These are phyloP conservation scores for Aspergillus felis DNA, from an alignment of 2,329 filamentous ascomycete species.

Conservation along the genomic window DNA sequence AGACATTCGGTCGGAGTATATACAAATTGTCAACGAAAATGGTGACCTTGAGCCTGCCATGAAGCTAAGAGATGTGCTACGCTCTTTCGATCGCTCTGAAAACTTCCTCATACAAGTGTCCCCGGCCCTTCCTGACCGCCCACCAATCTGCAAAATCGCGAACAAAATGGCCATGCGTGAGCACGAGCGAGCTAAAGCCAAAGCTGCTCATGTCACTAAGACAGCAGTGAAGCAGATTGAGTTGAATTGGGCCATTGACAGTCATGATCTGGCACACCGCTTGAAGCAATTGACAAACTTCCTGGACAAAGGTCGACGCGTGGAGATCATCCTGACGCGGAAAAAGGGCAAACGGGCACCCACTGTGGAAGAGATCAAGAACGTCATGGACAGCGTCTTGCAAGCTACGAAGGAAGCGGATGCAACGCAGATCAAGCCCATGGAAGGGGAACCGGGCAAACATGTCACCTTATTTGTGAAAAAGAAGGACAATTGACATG, in stretches of 20 bases:
- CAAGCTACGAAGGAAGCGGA: conserved; percentile 43
- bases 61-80: conserved; percentile 33
- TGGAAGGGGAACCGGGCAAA: conserved; percentile 41
- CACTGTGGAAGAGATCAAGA: conserved; percentile 57
- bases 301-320: conserved; percentile 67
- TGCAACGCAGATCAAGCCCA: conserved; percentile 37
- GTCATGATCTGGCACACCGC: conserved; percentile 69
- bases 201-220: conserved; percentile 38
- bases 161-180: conserved; percentile 53
- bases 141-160: conserved; percentile 69
- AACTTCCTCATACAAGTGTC: conserved; percentile 51
- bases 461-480: conserved; percentile 35
- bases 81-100: conserved; percentile 45
- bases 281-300: conserved; percentile 66
- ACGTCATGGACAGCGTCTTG: conserved; percentile 52
- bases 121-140: conserved; percentile 23
- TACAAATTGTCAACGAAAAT: conserved; percentile 35
- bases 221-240: conserved; percentile 69
- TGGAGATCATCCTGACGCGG: conserved; percentile 68
- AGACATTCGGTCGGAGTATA: conserved; percentile 26
- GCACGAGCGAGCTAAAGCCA: conserved; percentile 39
- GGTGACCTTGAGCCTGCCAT: conserved; percentile 28
- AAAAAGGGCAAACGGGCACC: conserved; percentile 62
- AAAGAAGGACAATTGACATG: conserved; percentile 22
- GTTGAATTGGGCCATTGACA: conserved; percentile 80